Conservation (phyloP, 2,329 filamentous ascomycete genomes). For the Trichoderma citrinoviride region DNA sequence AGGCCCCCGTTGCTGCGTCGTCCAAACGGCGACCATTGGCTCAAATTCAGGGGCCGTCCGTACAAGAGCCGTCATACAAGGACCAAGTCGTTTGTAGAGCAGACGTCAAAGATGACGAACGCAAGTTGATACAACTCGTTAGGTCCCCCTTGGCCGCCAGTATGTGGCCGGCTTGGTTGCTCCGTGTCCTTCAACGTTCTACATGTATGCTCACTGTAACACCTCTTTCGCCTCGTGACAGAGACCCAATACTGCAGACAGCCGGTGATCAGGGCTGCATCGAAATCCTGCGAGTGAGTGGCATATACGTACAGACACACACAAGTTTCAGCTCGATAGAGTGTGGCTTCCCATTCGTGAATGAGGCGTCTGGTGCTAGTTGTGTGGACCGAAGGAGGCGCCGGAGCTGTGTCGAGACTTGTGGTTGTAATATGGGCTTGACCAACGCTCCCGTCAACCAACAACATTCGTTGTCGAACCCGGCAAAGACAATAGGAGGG, state of each 20-base stretch:
- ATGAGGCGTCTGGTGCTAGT: not conserved
- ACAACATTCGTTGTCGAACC: not conserved
- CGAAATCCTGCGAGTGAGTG: not conserved
- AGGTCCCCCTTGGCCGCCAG: not conserved
- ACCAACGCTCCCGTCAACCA: not conserved
- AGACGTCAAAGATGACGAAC: not conserved
- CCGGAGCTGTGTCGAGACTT: not conserved
- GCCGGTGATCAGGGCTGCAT: not conserved
- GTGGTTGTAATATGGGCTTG: not conserved
- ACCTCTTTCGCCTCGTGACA: not conserved
- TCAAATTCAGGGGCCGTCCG: not conserved
- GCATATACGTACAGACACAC: not conserved
- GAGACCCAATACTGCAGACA: not conserved
- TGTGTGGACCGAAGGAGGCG: not conserved
- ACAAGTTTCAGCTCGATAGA: not conserved
- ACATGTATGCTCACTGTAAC: not conserved
- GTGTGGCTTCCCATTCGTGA: not conserved
- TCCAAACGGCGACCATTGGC: not conserved
- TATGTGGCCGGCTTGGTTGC: not conserved
- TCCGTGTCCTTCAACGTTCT: not conserved
- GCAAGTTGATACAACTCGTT: not conserved
- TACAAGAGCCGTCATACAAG: not conserved
- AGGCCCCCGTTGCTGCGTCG: not conserved
- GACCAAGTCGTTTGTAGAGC: not conserved
- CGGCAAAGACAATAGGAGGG: too few relatives aligned